Percentiles rank a stretch among this genome's conserved stretches.
phyloP scores from a whole-genome alignment of 2,329 filamentous ascomycete genomes.

The Aspergillus costaricaensis region DNA sequence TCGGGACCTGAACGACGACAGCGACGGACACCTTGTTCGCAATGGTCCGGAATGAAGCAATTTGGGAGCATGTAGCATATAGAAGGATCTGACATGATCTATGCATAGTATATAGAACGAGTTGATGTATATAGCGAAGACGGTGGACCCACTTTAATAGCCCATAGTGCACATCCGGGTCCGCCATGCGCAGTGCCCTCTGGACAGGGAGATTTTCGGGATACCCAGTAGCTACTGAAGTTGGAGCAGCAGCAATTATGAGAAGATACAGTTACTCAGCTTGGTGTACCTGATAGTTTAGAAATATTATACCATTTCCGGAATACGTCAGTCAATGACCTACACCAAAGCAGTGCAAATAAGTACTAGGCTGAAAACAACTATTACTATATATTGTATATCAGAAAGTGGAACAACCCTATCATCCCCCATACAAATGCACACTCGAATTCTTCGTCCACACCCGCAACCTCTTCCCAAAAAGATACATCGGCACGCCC shows the following conservation, averaged over 20 bases:
- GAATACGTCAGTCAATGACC: too few species aligned
- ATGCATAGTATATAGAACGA: background rate
- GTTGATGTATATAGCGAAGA: background rate
- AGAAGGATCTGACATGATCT: background rate
- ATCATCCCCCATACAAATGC: background rate
- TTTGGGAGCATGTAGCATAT: background rate
- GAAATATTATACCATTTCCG: too few species aligned
- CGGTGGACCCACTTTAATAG: background rate
- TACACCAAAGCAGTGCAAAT: too few species aligned
- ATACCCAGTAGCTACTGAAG: too few species aligned
- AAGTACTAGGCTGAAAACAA: too few species aligned
- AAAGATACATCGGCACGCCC: background rate
- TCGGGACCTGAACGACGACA: background rate
- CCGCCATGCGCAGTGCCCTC: background rate
- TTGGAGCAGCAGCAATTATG: too few species aligned
- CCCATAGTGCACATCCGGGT: background rate
- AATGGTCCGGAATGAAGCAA: background rate
- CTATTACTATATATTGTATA: too few species aligned
- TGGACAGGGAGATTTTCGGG: background rate
- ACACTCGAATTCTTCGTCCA: background rate
- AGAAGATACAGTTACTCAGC: fast-evolving
- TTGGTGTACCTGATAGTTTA: too few species aligned
- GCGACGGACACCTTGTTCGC: background rate
- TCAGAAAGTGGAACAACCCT: fast-evolving
- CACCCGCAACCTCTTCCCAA: conserved; percentile 1